A percentile compares a stretch with the other conserved stretches of the same genome.
phyloP scores from a whole-genome alignment of 805 yeast genomes.

The Candida rishiriensis region DNA sequence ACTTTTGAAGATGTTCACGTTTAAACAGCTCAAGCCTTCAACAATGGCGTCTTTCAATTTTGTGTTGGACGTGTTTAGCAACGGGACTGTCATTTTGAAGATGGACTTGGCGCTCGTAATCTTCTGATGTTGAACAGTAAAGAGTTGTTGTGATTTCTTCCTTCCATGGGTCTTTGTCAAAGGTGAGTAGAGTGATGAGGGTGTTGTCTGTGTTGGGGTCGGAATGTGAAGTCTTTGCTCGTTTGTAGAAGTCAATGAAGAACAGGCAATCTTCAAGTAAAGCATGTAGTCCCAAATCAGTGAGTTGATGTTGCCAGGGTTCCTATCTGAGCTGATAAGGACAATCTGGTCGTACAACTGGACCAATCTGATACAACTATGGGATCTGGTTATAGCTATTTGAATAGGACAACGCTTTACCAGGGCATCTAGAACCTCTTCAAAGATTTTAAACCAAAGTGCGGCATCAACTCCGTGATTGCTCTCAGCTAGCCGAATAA shows the following conservation, averaged over 20 bases:
- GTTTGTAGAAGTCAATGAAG: constrained; percentile 82
- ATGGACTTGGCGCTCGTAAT: constrained; percentile 90
- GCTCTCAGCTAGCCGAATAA: constrained; percentile 80
- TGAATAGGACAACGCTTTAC: constrained; percentile 86
- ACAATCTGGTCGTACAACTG: constrained; percentile 73
- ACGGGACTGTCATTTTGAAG: constrained; percentile 81
- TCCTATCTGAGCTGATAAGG: constrained; percentile 44
- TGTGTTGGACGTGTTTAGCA: constrained; percentile 64
- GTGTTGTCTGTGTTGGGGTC: constrained; percentile 15
- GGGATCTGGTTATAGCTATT: constrained; percentile 86
- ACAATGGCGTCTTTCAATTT: constrained; percentile 81
- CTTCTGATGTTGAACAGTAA: constrained; percentile 82
- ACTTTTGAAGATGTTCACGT: constrained; percentile 82
- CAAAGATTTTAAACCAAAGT: constrained; percentile 89
- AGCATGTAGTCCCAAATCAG: constrained; percentile 46
- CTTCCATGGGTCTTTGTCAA: constrained; percentile 57
- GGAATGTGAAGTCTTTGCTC: constrained; percentile 79
- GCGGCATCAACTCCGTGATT: constrained; percentile 95
- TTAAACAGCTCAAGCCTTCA: constrained; percentile 84
- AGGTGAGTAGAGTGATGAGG: constrained; percentile 35
- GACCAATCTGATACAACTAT: constrained; percentile 83
- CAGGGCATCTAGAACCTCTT: constrained; percentile 63
- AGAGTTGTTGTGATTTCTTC: constrained; percentile 72
- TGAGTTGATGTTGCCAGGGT: constrained; percentile 20
- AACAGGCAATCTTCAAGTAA: constrained; percentile 85